These are phyloP conservation scores for Ustilago loliicola DNA, from an alignment of 1,284 basidiomycete species.

Conservation along the genomic window DNA sequence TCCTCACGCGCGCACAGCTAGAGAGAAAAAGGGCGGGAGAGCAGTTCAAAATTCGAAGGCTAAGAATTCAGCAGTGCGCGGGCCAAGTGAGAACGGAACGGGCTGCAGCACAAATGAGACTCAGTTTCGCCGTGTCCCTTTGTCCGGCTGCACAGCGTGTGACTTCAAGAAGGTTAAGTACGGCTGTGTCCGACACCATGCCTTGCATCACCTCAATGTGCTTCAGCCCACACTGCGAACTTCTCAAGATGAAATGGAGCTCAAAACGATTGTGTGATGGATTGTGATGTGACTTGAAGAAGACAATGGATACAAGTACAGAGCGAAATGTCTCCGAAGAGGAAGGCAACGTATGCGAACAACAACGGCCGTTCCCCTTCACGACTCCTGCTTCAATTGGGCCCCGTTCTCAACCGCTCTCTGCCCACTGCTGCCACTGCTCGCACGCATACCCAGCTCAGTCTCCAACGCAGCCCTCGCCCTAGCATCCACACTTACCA, in stretches of 20 bases:
- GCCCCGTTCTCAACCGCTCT: constrained; percentile 1
- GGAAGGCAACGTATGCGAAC: no score
- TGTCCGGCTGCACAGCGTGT: constrained; percentile 4
- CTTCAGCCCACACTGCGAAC: not conserved
- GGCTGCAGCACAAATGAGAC: not conserved
- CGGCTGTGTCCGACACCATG: not conserved
- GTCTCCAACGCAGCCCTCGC: constrained; percentile 48
- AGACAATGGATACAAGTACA: constrained; percentile 17
- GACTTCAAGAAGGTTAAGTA: not conserved
- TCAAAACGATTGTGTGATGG: no score
- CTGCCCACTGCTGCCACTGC: not conserved
- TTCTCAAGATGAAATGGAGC: not conserved
- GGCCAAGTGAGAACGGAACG: not conserved
- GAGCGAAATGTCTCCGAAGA: no score
- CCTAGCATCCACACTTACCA: constrained; percentile 32
- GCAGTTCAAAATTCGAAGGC: not conserved
- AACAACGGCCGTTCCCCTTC: not conserved
- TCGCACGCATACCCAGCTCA: constrained; percentile 35
- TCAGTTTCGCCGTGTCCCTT: not conserved
- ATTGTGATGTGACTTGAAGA: not conserved
- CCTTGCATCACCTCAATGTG: not conserved
- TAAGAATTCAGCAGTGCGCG: not conserved
- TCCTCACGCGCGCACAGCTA: not conserved
- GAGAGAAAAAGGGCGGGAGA: constrained; percentile 1
- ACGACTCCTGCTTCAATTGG: constrained; percentile 23